Evolutionary conservation across 352 stramenopile genomes (phyloP), one percentile per base, ranked within the genome.

Genomic region (Globisporangium nodosum): DNA sequence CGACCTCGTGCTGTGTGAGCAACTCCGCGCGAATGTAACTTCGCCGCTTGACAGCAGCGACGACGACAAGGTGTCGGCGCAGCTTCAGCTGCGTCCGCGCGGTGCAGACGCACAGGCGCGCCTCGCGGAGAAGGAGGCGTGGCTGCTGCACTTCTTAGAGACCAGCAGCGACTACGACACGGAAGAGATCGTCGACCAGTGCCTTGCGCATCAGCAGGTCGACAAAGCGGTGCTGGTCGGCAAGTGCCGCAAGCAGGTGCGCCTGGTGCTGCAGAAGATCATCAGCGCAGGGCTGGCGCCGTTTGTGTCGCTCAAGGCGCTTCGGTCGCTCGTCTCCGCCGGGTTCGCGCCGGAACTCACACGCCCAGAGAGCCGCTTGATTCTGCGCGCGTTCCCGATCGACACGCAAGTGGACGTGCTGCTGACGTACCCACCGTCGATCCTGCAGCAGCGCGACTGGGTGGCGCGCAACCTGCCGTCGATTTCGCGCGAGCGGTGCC

Each of bases 361-460:
- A 3, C 53, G 57, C n/a, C 66, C 75, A 24, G 54, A 52, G 9
- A 76, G 65, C 59, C 82, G 82, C 15, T 49, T 88, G 24, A 66
- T 91, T 20, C 54, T 91, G 20, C 71, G 83, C 11, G 65, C 75
- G 11, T 73, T 91, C 15, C 58, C 73, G 2, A 55, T 82, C 3
- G 64, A 81, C 16, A 42, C 69, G 47, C 81, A 94, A 58, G 61
- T 84, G 15, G 53, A 88, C 40, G 64, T 90, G 24, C 60, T 91
- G 49, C 51, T 90, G 27, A 68, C 73, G 15, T 42, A 74, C 39
- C 65, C 74, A 0, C 56, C 69, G 21, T 62, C 73, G 27, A 69
- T 94, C 46, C 56, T 91, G 49, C 62, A 74, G 39, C 85, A 92
- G 56, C 81, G 85, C 35, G 82, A 91, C 49, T 94, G 82, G 82